These are phyloP conservation scores for Xenoacremonium recifei DNA, from an alignment of 2,329 filamentous ascomycete species.

Conservation along the genomic window DNA sequence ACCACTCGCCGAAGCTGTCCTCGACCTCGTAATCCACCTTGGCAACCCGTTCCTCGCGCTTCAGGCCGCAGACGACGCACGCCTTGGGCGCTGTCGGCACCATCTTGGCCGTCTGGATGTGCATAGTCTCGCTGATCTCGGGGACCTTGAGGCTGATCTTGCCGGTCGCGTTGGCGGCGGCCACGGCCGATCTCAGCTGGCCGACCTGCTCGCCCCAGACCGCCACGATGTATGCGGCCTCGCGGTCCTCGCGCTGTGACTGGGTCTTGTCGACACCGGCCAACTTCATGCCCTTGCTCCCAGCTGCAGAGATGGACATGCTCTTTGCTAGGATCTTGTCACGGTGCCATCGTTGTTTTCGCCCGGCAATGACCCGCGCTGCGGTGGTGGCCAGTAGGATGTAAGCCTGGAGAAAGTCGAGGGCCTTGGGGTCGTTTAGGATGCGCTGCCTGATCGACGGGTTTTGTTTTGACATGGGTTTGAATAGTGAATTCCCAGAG, in stretches of 20 bases:
- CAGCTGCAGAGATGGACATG: constrained; percentile 81
- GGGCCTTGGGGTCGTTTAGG: constrained; percentile 59
- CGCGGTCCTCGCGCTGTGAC: constrained; percentile 77
- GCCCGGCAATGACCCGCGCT: constrained; percentile 79
- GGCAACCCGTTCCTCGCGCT: constrained; percentile 77
- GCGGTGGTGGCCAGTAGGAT: constrained; percentile 64
- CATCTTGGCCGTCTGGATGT: constrained; percentile 67
- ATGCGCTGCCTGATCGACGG: constrained; percentile 60
- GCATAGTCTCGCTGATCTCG: constrained; percentile 68
- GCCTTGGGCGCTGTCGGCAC: constrained; percentile 70
- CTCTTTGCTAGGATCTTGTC: constrained; percentile 81
- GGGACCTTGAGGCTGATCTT: constrained; percentile 58
- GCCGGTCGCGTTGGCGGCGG: constrained; percentile 61
- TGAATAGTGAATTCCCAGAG: constrained; percentile 64
- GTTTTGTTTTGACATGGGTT: constrained; percentile 58
- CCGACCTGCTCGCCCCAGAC: constrained; percentile 77
- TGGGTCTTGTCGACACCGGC: constrained; percentile 82
- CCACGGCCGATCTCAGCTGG: constrained; percentile 69
- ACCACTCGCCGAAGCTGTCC: constrained; percentile 96
- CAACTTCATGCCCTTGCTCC: constrained; percentile 87
- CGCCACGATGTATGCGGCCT: constrained; percentile 73
- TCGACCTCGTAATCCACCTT: constrained; percentile 76
- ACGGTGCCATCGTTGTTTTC: constrained; percentile 86
- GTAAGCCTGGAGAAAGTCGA: constrained; percentile 64
- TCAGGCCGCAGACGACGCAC: constrained; percentile 85